Conservation (phyloP, 2,329 filamentous ascomycete genomes). For the Talaromyces sp. region DNA sequence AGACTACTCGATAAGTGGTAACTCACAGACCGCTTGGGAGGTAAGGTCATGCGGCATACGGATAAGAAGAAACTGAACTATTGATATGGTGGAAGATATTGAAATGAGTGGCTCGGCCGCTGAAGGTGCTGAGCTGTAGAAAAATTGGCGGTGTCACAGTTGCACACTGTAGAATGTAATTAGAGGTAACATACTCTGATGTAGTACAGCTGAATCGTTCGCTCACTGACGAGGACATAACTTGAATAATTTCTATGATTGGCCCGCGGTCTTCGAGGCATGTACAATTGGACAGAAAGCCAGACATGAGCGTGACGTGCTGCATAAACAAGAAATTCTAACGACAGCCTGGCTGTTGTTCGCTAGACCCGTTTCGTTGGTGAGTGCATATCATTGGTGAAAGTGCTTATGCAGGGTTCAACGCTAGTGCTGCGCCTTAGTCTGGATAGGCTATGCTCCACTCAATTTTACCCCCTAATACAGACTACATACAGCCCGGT, state of each 20-base stretch:
- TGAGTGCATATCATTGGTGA: neutral
- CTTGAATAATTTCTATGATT: conserved; percentile 6
- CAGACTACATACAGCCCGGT: neutral
- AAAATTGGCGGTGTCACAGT: neutral
- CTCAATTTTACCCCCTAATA: neutral
- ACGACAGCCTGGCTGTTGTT: neutral
- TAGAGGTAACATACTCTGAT: neutral
- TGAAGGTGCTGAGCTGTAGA: neutral
- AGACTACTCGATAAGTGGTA: neutral
- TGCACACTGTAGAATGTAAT: neutral
- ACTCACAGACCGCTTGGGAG: conserved; percentile 1
- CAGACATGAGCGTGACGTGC: neutral
- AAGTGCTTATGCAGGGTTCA: neutral
- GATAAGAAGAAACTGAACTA: neutral
- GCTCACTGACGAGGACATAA: neutral
- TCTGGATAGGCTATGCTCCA: neutral
- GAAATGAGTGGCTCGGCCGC: neutral
- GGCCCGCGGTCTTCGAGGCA: neutral
- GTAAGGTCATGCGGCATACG: neutral
- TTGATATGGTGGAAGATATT: neutral
- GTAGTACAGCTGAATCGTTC: neutral
- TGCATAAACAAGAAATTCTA: neutral
- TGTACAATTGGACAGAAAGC: neutral
- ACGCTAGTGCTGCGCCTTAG: neutral
- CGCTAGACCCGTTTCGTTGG: neutral